phyloP scores from a whole-genome alignment of 2,329 filamentous ascomycete genomes.

The Fusarium falciforme region DNA sequence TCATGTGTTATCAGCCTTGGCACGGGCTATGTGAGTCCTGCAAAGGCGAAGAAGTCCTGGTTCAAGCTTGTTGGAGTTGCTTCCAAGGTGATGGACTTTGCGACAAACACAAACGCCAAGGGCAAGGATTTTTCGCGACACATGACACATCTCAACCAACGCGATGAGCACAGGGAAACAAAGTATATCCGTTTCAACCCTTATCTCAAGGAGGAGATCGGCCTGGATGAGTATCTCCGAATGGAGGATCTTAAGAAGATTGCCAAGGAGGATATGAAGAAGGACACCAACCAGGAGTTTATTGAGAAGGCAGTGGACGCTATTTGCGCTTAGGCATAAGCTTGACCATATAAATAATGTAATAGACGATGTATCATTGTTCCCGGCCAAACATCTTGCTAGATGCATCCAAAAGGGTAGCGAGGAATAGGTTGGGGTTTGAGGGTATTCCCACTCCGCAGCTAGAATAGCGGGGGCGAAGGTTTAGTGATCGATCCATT shows the following conservation, averaged over 20 bases:
- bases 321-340: neutral
- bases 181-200: constrained; percentile 26
- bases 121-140: constrained; percentile 36
- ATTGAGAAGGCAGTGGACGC: neutral
- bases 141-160: constrained; percentile 8
- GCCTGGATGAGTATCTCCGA: constrained; percentile 19
- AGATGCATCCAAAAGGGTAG: too few relatives aligned
- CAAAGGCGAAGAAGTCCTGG: constrained; percentile 1
- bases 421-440: too few relatives aligned
- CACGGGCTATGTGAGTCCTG: constrained; percentile 17
- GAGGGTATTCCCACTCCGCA: too few relatives aligned
- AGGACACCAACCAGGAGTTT: neutral
- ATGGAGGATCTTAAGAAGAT: neutral
- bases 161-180: constrained; percentile 16
- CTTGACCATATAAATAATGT: too few relatives aligned
- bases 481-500: too few relatives aligned
- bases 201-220: constrained; percentile 9
- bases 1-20: constrained; percentile 32
- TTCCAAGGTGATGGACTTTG: constrained; percentile 33
- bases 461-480: too few relatives aligned
- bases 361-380: too few relatives aligned
- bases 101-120: constrained; percentile 36
- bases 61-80: constrained; percentile 22
- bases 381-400: too few relatives aligned
- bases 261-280: neutral